phyloP scores from a whole-genome alignment of 345 rosid species.

The Rhodomyrtus tomentosa region DNA sequence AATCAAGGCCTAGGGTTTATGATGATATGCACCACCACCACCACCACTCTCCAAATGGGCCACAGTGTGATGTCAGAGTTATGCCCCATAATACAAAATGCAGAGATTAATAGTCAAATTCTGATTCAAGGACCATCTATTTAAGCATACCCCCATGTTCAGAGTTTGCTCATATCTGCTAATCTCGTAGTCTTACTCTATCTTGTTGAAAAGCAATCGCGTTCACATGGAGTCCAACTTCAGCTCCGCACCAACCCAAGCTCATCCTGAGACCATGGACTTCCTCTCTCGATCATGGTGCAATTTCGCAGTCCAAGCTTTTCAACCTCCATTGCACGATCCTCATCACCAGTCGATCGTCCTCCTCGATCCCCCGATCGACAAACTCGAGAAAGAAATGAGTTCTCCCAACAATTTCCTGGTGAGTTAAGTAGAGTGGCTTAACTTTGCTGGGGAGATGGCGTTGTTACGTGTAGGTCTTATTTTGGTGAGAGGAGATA shows the following conservation, averaged over 20 bases:
- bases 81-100: neutral
- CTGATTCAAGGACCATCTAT: neutral
- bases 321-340: constrained; percentile 32
- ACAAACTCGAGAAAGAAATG: constrained; percentile 27
- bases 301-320: constrained; percentile 73
- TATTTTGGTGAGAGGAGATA: neutral
- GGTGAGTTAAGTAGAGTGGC: constrained; percentile 24
- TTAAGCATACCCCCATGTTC: constrained; percentile 2
- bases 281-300: constrained; percentile 88
- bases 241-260: constrained; percentile 56
- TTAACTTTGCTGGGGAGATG: neutral
- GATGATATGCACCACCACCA: neutral
- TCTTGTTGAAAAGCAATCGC: neutral
- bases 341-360: constrained; percentile 17
- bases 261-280: constrained; percentile 88
- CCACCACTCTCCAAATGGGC: neutral
- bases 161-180: neutral
- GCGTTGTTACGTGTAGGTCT: neutral
- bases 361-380: constrained; percentile 12
- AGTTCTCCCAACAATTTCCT: constrained; percentile 18
- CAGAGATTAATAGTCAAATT: neutral
- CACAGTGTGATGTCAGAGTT: neutral
- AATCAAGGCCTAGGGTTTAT: neutral
- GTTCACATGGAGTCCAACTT: constrained; percentile 20
- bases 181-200: neutral